Conservation (phyloP, 805 yeast species). For the Candida loeiensis region DNA sequence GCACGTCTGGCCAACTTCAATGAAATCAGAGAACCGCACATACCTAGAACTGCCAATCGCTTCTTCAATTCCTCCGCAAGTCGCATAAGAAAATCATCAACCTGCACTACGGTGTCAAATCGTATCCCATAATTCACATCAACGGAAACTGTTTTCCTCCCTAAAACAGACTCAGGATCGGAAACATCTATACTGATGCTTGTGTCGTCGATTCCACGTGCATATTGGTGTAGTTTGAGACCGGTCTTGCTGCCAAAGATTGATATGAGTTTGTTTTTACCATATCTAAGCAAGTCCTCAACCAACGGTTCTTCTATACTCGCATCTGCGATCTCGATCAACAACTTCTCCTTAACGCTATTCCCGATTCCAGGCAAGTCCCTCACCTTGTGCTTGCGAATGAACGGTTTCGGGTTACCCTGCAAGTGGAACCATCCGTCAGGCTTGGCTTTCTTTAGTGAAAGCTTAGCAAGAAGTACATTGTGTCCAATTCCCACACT, state of each 20-base stretch:
- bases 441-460: constrained; percentile 77
- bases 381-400: constrained; percentile 32
- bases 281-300: constrained; percentile 33
- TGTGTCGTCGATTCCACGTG: constrained; percentile 67
- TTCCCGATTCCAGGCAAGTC: constrained; percentile 65
- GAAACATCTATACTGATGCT: constrained; percentile 50
- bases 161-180: constrained; percentile 43
- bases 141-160: constrained; percentile 75
- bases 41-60: constrained; percentile 46
- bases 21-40: constrained; percentile 55
- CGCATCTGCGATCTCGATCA: constrained; percentile 21
- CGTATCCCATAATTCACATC: constrained; percentile 92
- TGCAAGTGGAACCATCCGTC: constrained; percentile 51
- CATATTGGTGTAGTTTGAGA: constrained; percentile 51
- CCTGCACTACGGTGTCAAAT: constrained; percentile 56
- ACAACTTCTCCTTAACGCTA: constrained; percentile 47
- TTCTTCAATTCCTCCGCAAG: constrained; percentile 57
- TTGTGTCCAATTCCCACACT: constrained; percentile 79
- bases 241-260: constrained; percentile 73
- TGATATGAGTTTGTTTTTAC: constrained; percentile 35
- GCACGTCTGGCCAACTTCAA: constrained; percentile 66
- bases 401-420: constrained; percentile 24
- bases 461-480: constrained; percentile 72
- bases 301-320: constrained; percentile 27
- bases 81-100: constrained; percentile 57